Evolutionary conservation across 164 flowering plant species (phyloP), one percentile per base, ranked within the genome.

Genomic region (Brasenia schreberi): DNA sequence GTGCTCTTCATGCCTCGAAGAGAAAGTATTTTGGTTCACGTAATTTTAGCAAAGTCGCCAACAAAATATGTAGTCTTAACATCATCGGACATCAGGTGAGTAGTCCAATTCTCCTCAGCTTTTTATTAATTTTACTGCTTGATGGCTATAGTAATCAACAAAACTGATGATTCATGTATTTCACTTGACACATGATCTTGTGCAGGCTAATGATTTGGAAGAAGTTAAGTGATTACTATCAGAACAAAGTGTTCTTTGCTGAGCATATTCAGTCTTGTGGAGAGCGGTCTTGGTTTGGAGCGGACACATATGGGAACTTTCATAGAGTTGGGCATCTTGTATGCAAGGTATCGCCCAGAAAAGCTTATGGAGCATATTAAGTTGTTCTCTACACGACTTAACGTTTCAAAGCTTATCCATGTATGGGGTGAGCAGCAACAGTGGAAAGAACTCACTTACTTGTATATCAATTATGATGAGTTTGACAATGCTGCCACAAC

Each of bases 241-340:
- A 92, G 79, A 92, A 92, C 78, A 82, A 97, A 75, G 97, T 97
- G 63, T 92, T 93, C 83, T 95, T 95, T 75, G 87, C 83, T 74
- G 97, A 92, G 79, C 78, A 84, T 74, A 97, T 90, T 91, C 4
- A 88, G 97, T 64, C 89, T 95, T 44, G 89, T 92, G 97, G 99
- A 95, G 82, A 92, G 97, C 80, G 99, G 97, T 63, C 71, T 95
- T 64, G 97, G 99, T 5, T 80, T 95, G 78, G 97, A 95, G 79
- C 96, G 97, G 62, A 97, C 99, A 49, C 99, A 95, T 70, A 95
- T 95, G 97, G 99, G 99, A 59, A 92, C 92, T 71, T 95, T 95
- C 70, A 95, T 97, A 1, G 99, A 95, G 77, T 78, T 95, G 80
- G 99, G 97, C 52, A 96, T 95, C 70, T 80, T 95, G 49, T 95